These are phyloP conservation scores for Talaromyces marneffei DNA, from an alignment of 2,329 filamentous ascomycete genomes.

Conservation along the genomic window DNA sequence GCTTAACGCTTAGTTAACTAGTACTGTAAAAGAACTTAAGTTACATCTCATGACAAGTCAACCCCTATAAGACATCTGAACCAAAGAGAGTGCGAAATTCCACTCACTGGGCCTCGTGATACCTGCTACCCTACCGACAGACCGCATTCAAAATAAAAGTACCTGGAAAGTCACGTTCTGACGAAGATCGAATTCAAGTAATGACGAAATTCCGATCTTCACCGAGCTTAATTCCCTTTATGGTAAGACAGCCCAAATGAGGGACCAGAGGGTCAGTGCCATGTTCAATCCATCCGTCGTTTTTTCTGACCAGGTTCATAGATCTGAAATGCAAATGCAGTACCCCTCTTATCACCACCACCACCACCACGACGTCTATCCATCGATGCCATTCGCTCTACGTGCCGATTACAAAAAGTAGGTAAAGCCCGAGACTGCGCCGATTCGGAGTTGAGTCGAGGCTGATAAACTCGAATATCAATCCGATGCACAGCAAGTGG, in stretches of 20 bases:
- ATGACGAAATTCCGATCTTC: constrained; percentile 4
- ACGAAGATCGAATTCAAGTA: background rate
- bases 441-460: background rate
- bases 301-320: background rate
- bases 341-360: background rate
- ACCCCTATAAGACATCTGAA: background rate
- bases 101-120: background rate
- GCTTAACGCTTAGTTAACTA: too few species aligned
- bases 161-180: background rate
- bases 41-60: background rate
- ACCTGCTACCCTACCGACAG: background rate
- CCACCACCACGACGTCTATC: background rate
- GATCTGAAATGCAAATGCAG: background rate
- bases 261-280: constrained; percentile 9
- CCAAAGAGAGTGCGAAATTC: too few species aligned
- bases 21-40: background rate
- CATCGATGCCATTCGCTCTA: background rate
- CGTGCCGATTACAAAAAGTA: background rate
- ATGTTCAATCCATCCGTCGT: background rate
- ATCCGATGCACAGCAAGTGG: background rate
- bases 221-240: constrained; percentile 7
- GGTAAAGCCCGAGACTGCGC: background rate
- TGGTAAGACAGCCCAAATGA: background rate
- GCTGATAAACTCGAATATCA: background rate
- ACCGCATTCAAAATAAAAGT: background rate